Percentiles rank a stretch among this genome's conserved stretches.
phyloP scores from a whole-genome alignment of 345 rosid species.

The Acer yangbiense region DNA sequence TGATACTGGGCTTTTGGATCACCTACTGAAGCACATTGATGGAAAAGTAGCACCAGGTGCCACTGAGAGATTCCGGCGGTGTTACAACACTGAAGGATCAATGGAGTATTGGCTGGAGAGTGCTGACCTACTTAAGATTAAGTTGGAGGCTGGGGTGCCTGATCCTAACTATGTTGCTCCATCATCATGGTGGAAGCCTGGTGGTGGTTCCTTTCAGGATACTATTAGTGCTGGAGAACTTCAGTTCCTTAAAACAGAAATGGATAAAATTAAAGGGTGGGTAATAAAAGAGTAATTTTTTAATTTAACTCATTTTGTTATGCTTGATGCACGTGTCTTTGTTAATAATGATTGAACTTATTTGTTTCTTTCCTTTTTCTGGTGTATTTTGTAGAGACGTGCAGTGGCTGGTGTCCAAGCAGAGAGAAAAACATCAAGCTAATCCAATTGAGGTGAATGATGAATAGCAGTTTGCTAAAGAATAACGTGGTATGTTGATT shows the following conservation, averaged over 20 bases:
- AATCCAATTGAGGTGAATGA: slow-evolving; percentile 55
- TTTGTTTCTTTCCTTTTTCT: slow-evolving; percentile 3
- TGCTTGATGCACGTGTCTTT: not conserved
- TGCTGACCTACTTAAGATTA: slow-evolving; percentile 66
- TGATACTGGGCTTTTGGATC: slow-evolving; percentile 96
- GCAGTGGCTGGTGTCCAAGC: slow-evolving; percentile 49
- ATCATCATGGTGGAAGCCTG: slow-evolving; percentile 55
- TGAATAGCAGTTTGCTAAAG: slow-evolving; percentile 12
- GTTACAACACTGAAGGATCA: slow-evolving; percentile 74
- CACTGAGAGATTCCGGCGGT: slow-evolving; percentile 75
- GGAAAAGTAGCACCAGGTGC: slow-evolving; percentile 90
- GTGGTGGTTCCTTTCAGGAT: slow-evolving; percentile 39
- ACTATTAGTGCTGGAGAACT: slow-evolving; percentile 44
- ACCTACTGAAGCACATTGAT: slow-evolving; percentile 85
- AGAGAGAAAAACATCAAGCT: slow-evolving; percentile 48
- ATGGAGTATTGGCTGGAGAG: slow-evolving; percentile 96
- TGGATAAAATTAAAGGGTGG: slow-evolving; percentile 61
- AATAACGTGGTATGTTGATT: not conserved
- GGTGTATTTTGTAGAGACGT: slow-evolving; percentile 54
- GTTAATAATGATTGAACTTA: slow-evolving; percentile 1
- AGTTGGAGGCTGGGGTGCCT: slow-evolving; percentile 62
- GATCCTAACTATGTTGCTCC: slow-evolving; percentile 67
- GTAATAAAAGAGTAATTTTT: not conserved
- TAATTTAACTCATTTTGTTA: not conserved
- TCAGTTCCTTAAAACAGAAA: slow-evolving; percentile 54